Base-by-base conservation (phyloP, 2,329 filamentous ascomycete genomes). In the Claviceps sp. region DNA sequence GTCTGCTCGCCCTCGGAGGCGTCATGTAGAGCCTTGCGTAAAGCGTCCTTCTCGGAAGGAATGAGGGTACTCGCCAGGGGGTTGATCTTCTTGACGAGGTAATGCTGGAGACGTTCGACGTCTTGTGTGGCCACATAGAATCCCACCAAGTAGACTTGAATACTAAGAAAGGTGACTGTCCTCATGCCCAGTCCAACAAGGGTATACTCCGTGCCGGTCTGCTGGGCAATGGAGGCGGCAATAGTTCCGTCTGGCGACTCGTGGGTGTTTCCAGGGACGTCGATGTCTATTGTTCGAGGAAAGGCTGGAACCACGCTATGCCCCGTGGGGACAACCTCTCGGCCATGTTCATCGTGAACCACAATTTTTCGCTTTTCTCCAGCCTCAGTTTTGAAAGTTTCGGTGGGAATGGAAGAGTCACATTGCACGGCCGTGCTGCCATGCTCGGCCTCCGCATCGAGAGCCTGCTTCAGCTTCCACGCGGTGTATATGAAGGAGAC, bases 81-180 rank as follows among this genome's bases (percentile, higher is more conserved):
- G 63, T 88, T 88, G 60, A 94, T 79, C 56, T 81, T 81, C 63
- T 83, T 82, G 55, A 94, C 78, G 34, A 97, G 76, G 45, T 81
- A 79, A 58, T 78, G 75, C 68, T 97, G 91, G 42, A 98, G 74
- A n/a, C 77, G 75, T 4, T 84, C 81, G 54, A 98, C 82, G 62
- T 95, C 89, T 40, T 83, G 73, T 0, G 85, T 91, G 26, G 89
- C 87, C 26, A 97, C 77, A 70, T 98, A 98, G 60, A 94, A 81
- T 16, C 91, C 93, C 0, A 95, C 86, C 18, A 97, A 86, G 70
- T 98, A 98, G 50, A 98, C 93, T 65, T 95, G 84, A 45, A 98
- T 89, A 48, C 80, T 74, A 45, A 97, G 71, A 67, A 97, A 95
- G 24, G 87, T 94, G 36, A 98, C 93, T 1, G 85, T 89, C 52